phyloP scores from a whole-genome alignment of 352 stramenopile species.

The Globisporangium ultimum region DNA sequence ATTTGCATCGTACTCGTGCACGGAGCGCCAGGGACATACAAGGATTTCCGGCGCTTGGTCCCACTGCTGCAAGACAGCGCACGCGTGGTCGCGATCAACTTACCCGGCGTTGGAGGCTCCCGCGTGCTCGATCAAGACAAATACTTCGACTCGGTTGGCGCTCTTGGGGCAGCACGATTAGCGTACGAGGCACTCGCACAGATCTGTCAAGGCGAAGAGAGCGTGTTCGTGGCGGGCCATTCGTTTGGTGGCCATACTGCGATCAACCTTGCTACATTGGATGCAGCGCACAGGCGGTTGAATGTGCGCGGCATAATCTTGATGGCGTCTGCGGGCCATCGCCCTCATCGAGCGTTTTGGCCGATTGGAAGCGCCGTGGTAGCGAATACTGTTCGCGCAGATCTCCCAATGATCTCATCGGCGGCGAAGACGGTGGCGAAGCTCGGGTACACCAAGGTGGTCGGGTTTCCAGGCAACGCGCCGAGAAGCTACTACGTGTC shows the following conservation, averaged over 20 bases:
- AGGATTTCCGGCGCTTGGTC: constrained; percentile 65
- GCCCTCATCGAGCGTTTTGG: constrained; percentile 40
- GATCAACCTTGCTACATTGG: not conserved
- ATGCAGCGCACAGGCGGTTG: constrained; percentile 12
- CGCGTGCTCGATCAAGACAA: constrained; percentile 34
- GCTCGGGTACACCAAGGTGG: not conserved
- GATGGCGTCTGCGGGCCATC: constrained; percentile 43
- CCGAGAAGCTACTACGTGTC: not conserved
- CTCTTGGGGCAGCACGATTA: not conserved
- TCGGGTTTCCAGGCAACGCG: not conserved
- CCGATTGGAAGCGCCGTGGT: constrained; percentile 10
- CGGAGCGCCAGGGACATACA: constrained; percentile 56
- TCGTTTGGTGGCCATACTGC: constrained; percentile 23
- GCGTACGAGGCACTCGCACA: constrained; percentile 24
- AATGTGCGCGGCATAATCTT: constrained; percentile 43
- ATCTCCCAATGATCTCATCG: not conserved
- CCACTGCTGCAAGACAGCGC: constrained; percentile 34
- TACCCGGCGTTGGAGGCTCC: constrained; percentile 58
- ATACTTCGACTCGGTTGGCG: constrained; percentile 28
- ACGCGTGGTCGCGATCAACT: constrained; percentile 52
- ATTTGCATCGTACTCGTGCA: constrained; percentile 63
- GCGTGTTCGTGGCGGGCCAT: constrained; percentile 8
- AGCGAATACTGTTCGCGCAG: constrained; percentile 24
- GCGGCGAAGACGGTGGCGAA: not conserved
- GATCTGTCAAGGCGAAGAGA: constrained; percentile 22